phyloP scores from a whole-genome alignment of 441 rosid genomes.

The Sinapis alba region DNA sequence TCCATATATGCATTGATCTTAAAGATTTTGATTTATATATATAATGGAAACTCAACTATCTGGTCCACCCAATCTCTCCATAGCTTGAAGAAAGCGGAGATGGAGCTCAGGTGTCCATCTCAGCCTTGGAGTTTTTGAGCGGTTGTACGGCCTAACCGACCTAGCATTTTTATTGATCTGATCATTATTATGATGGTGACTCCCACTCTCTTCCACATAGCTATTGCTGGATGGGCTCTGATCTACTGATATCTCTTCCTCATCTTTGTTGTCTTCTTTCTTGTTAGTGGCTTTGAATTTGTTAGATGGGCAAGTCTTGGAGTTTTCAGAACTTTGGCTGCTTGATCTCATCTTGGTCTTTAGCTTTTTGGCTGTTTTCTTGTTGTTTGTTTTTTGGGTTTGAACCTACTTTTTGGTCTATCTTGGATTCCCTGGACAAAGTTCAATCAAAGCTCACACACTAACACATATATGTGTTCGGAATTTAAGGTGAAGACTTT shows the following conservation, averaged over 20 bases:
- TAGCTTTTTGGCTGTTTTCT: slow-evolving; percentile 41
- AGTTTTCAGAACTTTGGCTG: slow-evolving; percentile 43
- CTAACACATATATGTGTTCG: slow-evolving; percentile 40
- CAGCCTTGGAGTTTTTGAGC: slow-evolving; percentile 87
- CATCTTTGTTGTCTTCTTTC: slow-evolving; percentile 31
- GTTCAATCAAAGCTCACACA: slow-evolving; percentile 34
- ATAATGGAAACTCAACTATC: slow-evolving; percentile 40
- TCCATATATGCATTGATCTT: slow-evolving; percentile 11
- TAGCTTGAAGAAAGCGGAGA: slow-evolving; percentile 83
- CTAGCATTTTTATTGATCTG: slow-evolving; percentile 51
- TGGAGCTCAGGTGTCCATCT: slow-evolving; percentile 98
- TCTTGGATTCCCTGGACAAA: slow-evolving; percentile 32
- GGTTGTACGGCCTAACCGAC: slow-evolving; percentile 76
- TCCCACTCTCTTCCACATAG: slow-evolving; percentile 59
- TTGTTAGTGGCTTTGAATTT: slow-evolving; percentile 29
- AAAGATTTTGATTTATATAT: slow-evolving; percentile 4
- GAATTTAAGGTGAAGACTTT: slow-evolving; percentile 46
- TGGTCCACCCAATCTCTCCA: slow-evolving; percentile 74
- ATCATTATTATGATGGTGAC: slow-evolving; percentile 20
- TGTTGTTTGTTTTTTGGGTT: slow-evolving; percentile 20
- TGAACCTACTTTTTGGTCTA: slow-evolving; percentile 33
- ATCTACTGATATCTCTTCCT: slow-evolving; percentile 37
- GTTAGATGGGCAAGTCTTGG: slow-evolving; percentile 41
- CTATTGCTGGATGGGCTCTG: slow-evolving; percentile 61
- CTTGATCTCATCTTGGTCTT: slow-evolving; percentile 45